Base-by-base conservation (phyloP, 352 stramenopile genomes). In the Phytophthora quininea region DNA sequence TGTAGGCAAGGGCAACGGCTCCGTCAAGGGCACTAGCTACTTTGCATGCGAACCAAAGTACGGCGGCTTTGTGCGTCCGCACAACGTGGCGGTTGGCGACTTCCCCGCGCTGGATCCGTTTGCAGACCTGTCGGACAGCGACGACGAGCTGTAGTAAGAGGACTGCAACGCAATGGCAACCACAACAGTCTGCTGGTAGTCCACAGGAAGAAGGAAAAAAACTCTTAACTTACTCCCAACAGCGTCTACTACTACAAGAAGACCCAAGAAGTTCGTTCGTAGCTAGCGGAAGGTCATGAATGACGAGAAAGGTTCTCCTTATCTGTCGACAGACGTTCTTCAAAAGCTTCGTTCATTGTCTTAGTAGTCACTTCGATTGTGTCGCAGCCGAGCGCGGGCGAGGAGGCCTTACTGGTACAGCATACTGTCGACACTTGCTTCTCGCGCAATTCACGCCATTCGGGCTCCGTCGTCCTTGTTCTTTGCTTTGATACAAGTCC, bases 21-120 rank as follows among this genome's bases (percentile, higher is more conserved):
- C 80, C 2, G 91, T 97, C 52, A 97, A 97, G 60, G 95, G 91
- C 40, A 92, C 82, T 27, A 67, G 72, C 29, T 98, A 98, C 78
- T 99, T 99, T 76, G 79, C 96, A 60, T 98, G 95, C 55, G 76
- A 79, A 55, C 54, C 80, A 10, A 97, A 97, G 62, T 98, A 95
- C 71, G 97, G 95, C 50, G 88, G 94, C 52, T 99, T 99, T 73
- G 91, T 98, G 32, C 89, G 97, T 31, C 92, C 95, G 11, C 88
- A 92, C 35, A 99, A 99, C 78, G 93, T 99, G 12, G 55, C 79
- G 45, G 86, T 95, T 49, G 96, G 96, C 46, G 95, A 99, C 64
- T 99, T 98, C 79, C 96, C 88, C 19, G 67, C 73, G n/a, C 71
- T 91, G 3, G 90, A 97, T 55, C 86, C 86, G 56, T 90, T 95